These are phyloP conservation scores for Aegilops speltoides DNA, from an alignment of 176 grass and related monocot genomes.

Conservation along the genomic window DNA sequence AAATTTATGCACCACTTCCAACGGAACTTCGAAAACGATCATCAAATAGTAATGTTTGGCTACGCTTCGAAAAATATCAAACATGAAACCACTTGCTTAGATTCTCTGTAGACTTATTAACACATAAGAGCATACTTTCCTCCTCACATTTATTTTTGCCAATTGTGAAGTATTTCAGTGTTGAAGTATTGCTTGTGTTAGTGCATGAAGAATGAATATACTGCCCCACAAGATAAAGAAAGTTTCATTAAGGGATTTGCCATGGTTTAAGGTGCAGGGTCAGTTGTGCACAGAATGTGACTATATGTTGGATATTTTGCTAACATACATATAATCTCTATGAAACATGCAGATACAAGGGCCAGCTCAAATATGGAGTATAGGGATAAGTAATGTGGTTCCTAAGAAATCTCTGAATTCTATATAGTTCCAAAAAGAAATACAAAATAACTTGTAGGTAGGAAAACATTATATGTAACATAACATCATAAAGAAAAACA, in stretches of 20 bases:
- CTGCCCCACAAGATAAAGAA: not conserved
- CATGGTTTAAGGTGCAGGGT: not conserved
- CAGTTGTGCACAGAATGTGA: not conserved
- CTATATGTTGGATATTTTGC: slow-evolving; percentile 1
- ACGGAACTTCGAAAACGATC: not conserved
- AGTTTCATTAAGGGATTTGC: not conserved
- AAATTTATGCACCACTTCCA: not conserved
- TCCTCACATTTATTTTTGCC: not conserved
- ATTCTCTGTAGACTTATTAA: not conserved
- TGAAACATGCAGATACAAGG: not conserved
- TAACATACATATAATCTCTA: not conserved
- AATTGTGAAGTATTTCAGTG: not conserved
- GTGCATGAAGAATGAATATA: slow-evolving; percentile 1
- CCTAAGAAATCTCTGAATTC: not conserved
- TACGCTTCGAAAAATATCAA: not conserved
- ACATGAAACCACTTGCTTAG: not conserved
- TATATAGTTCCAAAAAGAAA: not conserved
- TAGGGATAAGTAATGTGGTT: not conserved
- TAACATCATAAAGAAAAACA: not conserved
- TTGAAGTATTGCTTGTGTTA: not conserved
- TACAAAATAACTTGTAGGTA: not conserved
- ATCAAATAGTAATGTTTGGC: slow-evolving; percentile 16
- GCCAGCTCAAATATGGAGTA: not conserved
- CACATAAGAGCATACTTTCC: not conserved
- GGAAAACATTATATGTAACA: not conserved